Base-by-base conservation (phyloP, 2,329 filamentous ascomycete species). In the Ophiostoma ips region DNA sequence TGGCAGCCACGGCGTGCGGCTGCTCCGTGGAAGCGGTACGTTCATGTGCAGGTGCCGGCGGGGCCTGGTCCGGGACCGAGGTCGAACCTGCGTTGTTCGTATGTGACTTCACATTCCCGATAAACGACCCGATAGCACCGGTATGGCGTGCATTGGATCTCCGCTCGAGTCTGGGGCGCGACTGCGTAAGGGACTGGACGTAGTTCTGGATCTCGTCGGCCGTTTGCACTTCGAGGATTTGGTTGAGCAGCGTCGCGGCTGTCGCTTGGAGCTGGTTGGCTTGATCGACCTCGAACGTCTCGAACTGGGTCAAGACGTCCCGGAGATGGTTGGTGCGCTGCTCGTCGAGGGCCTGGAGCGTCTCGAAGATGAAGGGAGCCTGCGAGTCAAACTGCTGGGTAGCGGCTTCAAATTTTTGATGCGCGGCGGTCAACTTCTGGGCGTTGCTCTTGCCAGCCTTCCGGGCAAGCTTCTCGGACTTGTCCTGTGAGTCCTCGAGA, bases 301-400 rank as follows among this genome's bases (percentile, higher is more conserved):
- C 83, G 59, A 90, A 84, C 61, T 95, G 89, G 1, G 92, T 96
- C 53, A 98, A 75, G 37, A 86, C 77, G 65, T 96, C 90, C 54
- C 90, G 84, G 52, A 98, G 72, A 61, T 94, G 84, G 64, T 95
- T 95, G 57, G 94, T 71, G 50, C 92, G 80, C 58, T 78, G 82
- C 68, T 98, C 92, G 62, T 98, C 92, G 31, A 94, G 71, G 6
- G 86, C 83, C 64, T 98, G 92, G 24, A 98, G 76, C 53, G 83
- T 84, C 66, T 98, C 92, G 61, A 94, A 95, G 53, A 95, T 84
- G 65, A 87, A 96, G 1, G 92, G 92, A 13, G 92, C 87, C 64
- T 95, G 88, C 1, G 87, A 88, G 50, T 95, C 83, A 92, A 92
- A 98, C 62, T 94, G 84, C 56, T 83, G 76, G 41, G 74, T 78